Percentiles rank a stretch among this genome's conserved stretches.
Conservation (phyloP, 495 filamentous ascomycete species). For the Talaromyces trachyspermus region DNA sequence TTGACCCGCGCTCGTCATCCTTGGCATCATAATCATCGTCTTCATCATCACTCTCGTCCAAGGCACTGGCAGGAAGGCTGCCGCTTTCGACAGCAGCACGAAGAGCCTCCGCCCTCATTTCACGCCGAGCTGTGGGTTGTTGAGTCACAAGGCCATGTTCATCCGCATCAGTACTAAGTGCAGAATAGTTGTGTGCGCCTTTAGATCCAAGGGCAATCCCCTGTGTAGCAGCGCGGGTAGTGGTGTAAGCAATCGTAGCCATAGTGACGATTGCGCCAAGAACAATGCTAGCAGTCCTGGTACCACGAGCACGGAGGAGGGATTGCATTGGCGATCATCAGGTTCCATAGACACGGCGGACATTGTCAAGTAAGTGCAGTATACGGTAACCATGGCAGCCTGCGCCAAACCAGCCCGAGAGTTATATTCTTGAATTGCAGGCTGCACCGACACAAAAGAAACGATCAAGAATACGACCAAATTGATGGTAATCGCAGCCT, state of each 20-base stretch:
- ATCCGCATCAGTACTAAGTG: slow-evolving; percentile 58
- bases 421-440: slow-evolving; percentile 85
- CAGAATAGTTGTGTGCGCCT: slow-evolving; percentile 51
- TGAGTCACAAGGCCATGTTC: slow-evolving; percentile 85
- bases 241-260: slow-evolving; percentile 95
- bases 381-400: slow-evolving; percentile 93
- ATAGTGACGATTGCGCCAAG: slow-evolving; percentile 93
- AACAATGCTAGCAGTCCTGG: slow-evolving; percentile 82
- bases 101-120: slow-evolving; percentile 88
- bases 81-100: slow-evolving; percentile 88
- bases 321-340: slow-evolving; percentile 91
- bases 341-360: slow-evolving; percentile 98
- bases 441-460: slow-evolving; percentile 81
- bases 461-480: slow-evolving; percentile 74
- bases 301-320: slow-evolving; percentile 81
- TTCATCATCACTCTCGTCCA: slow-evolving; percentile 74
- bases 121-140: slow-evolving; percentile 70
- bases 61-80: slow-evolving; percentile 80
- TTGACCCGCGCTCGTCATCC: slow-evolving; percentile 82
- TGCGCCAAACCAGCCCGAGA: slow-evolving; percentile 89
- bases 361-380: slow-evolving; percentile 98
- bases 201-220: slow-evolving; percentile 71
- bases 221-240: slow-evolving; percentile 91
- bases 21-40: slow-evolving; percentile 50
- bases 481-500: slow-evolving; percentile 73